phyloP scores from a whole-genome alignment of 1,284 basidiomycete genomes.

The Leccinum colubrinum region DNA sequence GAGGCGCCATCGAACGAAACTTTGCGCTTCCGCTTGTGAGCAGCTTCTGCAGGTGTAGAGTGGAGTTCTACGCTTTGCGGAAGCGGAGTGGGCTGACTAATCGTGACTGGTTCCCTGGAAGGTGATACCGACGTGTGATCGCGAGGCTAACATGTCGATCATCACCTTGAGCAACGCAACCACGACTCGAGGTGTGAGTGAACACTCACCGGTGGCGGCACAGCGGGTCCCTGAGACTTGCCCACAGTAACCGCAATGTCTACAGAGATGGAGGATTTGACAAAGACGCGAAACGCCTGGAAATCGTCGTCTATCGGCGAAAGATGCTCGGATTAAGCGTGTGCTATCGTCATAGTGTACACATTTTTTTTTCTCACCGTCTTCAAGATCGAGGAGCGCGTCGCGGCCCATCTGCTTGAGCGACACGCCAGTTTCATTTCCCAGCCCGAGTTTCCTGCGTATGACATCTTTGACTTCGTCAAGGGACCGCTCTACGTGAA shows the following conservation, averaged over 20 bases:
- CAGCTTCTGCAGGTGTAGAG: neutral
- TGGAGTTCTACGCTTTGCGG: neutral
- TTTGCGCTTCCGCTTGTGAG: slow-evolving; percentile 21
- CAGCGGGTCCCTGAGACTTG: neutral
- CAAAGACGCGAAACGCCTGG: slow-evolving; percentile 56
- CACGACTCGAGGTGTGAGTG: neutral
- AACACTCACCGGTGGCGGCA: slow-evolving; percentile 10
- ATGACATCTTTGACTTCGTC: slow-evolving; percentile 54
- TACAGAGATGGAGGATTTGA: slow-evolving; percentile 28
- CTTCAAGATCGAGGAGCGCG: slow-evolving; percentile 61
- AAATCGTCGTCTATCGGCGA: slow-evolving; percentile 66
- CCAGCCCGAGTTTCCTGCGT: slow-evolving; percentile 56
- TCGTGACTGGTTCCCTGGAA: neutral
- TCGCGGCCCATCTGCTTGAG: slow-evolving; percentile 59
- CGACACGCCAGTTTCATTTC: slow-evolving; percentile 38
- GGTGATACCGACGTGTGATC: neutral
- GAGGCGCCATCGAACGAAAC: slow-evolving; percentile 10
- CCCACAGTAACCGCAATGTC: slow-evolving; percentile 39
- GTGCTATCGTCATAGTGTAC: neutral
- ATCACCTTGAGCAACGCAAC: neutral
- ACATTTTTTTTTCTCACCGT: slow-evolving; percentile 46
- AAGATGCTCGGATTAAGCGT: slow-evolving; percentile 5
- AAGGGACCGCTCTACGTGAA: slow-evolving; percentile 53
- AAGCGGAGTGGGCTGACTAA: neutral
- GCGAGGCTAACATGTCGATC: neutral